Evolutionary conservation across 108 stramenopile species (phyloP).

Genomic region (Nitzschia sp.): DNA sequence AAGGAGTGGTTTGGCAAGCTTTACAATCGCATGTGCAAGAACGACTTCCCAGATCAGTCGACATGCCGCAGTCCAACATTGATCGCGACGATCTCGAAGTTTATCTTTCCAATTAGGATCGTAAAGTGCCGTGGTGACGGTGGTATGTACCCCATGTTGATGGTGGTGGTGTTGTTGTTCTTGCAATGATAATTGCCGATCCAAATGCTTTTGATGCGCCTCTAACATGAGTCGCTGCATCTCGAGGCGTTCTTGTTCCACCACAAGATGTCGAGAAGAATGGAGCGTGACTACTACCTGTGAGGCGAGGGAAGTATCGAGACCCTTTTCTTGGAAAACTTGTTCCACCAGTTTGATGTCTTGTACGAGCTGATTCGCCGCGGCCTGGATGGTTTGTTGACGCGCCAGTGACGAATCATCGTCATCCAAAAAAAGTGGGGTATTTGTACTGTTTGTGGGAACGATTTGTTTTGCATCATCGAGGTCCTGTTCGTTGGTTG

Average conservation of each 20-base stretch:
- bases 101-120: constrained; percentile 38
- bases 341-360: constrained; percentile 20
- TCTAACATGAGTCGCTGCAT: neutral
- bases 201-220: constrained; percentile 22
- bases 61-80: constrained; percentile 21
- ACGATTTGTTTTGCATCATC: no score
- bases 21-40: neutral
- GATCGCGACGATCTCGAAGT: constrained; percentile 9
- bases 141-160: no score
- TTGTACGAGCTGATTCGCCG: constrained; percentile 3
- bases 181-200: constrained; percentile 7
- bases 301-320: constrained; percentile 23
- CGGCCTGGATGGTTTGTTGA: neutral
- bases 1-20: neutral
- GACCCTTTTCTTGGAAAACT: constrained; percentile 19
- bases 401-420: no score
- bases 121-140: neutral
- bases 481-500: no score
- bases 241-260: constrained; percentile 1
- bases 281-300: constrained; percentile 24
- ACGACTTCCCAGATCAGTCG: constrained; percentile 10
- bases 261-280: constrained; percentile 15
- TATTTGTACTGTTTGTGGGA: no score
- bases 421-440: no score
- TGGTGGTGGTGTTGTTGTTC: constrained; percentile 14